Base-by-base conservation (phyloP, 192 early-diverging fungal genomes). In the Umbelopsis vinacea region DNA sequence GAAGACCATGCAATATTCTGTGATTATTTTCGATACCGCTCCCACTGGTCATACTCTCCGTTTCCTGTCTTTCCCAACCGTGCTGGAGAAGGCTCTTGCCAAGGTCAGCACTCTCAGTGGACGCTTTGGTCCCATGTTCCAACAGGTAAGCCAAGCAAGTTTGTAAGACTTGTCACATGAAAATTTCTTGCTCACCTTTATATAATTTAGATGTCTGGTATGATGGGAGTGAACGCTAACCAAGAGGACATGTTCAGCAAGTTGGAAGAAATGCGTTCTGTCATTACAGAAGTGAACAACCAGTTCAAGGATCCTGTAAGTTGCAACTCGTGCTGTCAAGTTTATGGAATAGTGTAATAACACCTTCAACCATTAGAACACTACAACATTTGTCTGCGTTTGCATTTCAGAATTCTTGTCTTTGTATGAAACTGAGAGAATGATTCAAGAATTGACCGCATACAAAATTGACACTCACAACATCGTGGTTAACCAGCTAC, bases 391-490 rank as follows among this genome's bases (percentile, higher is more conserved):
- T 84, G 90, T 99, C 63, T 99, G 98, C 83, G 97, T 99, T 45
- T 98, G 97, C 80, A 99, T 99, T 73, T 92, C 95, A 40, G 98
- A 99, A 81, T 99, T 99, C 86, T 88, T 99, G 79, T 99, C 98
- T 23, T 86, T 99, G 40, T 99, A 99, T 84, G 98, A 99, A 77
- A 99, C 98, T 0, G 98, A 99, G 82, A 90, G 98, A 66, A 94
- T 99, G 93, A 97, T 99, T 77, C 98, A 99, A 83, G 98, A 99
- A 85, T 89, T 99, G 75, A 98, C 97, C 10, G 89, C 92, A 15
- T 98, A 95, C 78, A 87, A 96, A 53, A 99, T 99, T 52, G 98
- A 99, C 76, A 98, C 97, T 8, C 97, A 99, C 86, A 99, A 98
- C 78, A 98, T 99, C 79, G 92, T 99, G 19, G 96, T 98, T 72